Percentiles rank a stretch among this genome's conserved stretches.
Conservation (phyloP, 495 filamentous ascomycete genomes). For the Podospora didyma region DNA sequence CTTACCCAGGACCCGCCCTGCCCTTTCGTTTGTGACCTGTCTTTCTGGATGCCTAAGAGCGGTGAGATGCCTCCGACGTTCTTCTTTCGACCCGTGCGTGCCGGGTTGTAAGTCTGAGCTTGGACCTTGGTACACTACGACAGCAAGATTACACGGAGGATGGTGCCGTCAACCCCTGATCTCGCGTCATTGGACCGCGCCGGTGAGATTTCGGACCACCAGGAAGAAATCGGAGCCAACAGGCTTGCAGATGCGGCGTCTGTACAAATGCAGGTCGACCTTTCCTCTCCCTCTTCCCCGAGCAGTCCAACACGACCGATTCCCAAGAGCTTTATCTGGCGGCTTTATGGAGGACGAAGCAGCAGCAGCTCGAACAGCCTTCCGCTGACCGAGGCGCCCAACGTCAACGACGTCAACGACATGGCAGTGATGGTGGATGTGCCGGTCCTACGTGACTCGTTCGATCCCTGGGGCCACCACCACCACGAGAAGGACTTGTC, state of each 20-base stretch:
- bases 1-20: background rate
- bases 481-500: constrained; percentile 8
- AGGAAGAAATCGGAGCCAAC: constrained; percentile 23
- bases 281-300: background rate
- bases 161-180: constrained; percentile 27
- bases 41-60: constrained; percentile 16
- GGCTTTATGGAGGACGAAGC: constrained; percentile 21
- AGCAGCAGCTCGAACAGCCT: constrained; percentile 12
- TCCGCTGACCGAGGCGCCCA: background rate
- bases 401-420: constrained; percentile 4
- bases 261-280: constrained; percentile 22
- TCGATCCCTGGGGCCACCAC: constrained; percentile 26
- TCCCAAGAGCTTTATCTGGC: constrained; percentile 27
- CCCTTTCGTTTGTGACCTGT: background rate
- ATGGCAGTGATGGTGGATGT: constrained; percentile 28
- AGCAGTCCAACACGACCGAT: constrained; percentile 4
- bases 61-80: constrained; percentile 34
- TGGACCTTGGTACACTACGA: background rate
- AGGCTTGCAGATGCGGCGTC: background rate
- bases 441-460: constrained; percentile 22
- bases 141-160: constrained; percentile 2
- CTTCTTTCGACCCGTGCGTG: constrained; percentile 34
- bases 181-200: constrained; percentile 29
- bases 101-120: constrained; percentile 23
- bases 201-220: constrained; percentile 13